Percentiles rank a stretch among this genome's conserved stretches.
phyloP scores from a whole-genome alignment of 805 yeast genomes.

The Candida fluviatilis region DNA sequence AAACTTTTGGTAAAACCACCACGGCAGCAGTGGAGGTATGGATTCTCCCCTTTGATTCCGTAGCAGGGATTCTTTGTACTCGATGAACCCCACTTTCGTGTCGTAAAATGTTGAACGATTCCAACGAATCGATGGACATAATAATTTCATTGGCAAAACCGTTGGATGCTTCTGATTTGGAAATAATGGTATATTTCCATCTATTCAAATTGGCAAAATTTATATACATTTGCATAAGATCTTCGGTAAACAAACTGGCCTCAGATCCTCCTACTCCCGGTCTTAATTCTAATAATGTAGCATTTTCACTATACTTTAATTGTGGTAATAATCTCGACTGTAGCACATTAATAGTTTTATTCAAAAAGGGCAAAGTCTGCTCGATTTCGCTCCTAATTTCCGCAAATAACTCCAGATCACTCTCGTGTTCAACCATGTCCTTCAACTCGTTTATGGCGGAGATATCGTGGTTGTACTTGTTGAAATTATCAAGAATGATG shows the following conservation, averaged over 20 bases:
- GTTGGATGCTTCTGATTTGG: slow-evolving; percentile 50
- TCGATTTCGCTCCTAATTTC: slow-evolving; percentile 65
- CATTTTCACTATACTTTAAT: slow-evolving; percentile 67
- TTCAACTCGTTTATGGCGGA: slow-evolving; percentile 21
- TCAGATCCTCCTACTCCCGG: slow-evolving; percentile 98
- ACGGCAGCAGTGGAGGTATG: slow-evolving; percentile 98
- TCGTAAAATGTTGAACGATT: slow-evolving; percentile 68
- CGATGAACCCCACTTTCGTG: slow-evolving; percentile 95
- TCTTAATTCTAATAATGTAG: slow-evolving; percentile 78
- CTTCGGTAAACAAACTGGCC: slow-evolving; percentile 81
- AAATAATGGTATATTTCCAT: slow-evolving; percentile 66
- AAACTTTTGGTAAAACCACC: slow-evolving; percentile 81
- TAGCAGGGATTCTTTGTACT: slow-evolving; percentile 90
- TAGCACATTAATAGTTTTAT: slow-evolving; percentile 39
- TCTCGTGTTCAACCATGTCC: slow-evolving; percentile 22
- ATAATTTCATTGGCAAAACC: slow-evolving; percentile 79
- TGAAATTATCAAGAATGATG: slow-evolving; percentile 28
- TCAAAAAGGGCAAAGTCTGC: slow-evolving; percentile 41
- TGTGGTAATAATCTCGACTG: slow-evolving; percentile 67
- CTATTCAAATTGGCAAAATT: slow-evolving; percentile 58
- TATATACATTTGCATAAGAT: slow-evolving; percentile 76
- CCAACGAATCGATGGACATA: slow-evolving; percentile 62
- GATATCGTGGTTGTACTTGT: slow-evolving; percentile 22
- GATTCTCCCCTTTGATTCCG: slow-evolving; percentile 89
- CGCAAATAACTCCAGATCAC: slow-evolving; percentile 39